Conservation (phyloP, 2,329 filamentous ascomycete species). For the Thielaviopsis populi region DNA sequence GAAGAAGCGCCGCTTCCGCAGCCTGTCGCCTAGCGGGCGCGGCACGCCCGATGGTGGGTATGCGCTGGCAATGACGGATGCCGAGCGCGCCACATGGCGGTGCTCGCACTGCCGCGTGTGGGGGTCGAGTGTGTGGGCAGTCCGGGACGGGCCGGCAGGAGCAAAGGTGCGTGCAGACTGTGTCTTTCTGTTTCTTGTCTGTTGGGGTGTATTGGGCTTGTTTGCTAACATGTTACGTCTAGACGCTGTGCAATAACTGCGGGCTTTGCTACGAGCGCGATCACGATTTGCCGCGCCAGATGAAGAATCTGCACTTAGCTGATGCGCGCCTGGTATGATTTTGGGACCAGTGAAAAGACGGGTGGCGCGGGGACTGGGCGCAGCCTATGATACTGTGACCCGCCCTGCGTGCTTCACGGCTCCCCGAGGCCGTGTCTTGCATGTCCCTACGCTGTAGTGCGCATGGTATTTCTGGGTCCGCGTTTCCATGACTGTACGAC, state of each 20-base stretch:
- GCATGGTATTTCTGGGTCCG: not conserved
- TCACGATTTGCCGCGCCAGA: slow-evolving; percentile 53
- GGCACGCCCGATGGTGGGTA: slow-evolving; percentile 71
- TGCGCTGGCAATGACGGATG: slow-evolving; percentile 56
- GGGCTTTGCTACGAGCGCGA: slow-evolving; percentile 80
- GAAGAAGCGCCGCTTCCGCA: slow-evolving; percentile 86
- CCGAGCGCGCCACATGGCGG: slow-evolving; percentile 70
- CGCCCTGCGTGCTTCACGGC: not conserved
- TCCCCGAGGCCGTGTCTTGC: not conserved
- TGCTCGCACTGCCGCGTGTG: slow-evolving; percentile 78
- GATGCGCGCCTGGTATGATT: slow-evolving; percentile 1
- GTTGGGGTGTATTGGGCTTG: slow-evolving; percentile 8
- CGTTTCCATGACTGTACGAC: not conserved
- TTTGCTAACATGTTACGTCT: slow-evolving; percentile 19
- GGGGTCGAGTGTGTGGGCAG: slow-evolving; percentile 86
- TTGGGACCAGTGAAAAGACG: not conserved
- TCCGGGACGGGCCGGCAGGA: slow-evolving; percentile 76
- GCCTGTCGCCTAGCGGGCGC: slow-evolving; percentile 64
- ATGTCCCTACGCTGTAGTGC: too few species aligned
- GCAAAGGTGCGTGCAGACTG: slow-evolving; percentile 48
- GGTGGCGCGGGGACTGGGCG: not conserved
- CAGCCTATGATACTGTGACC: not conserved
- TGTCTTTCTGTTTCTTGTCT: slow-evolving; percentile 16
- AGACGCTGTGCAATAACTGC: slow-evolving; percentile 89
- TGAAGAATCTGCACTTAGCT: slow-evolving; percentile 27